Conservation (phyloP, 192 early-diverging fungal genomes). For the Coemansia sp. region DNA sequence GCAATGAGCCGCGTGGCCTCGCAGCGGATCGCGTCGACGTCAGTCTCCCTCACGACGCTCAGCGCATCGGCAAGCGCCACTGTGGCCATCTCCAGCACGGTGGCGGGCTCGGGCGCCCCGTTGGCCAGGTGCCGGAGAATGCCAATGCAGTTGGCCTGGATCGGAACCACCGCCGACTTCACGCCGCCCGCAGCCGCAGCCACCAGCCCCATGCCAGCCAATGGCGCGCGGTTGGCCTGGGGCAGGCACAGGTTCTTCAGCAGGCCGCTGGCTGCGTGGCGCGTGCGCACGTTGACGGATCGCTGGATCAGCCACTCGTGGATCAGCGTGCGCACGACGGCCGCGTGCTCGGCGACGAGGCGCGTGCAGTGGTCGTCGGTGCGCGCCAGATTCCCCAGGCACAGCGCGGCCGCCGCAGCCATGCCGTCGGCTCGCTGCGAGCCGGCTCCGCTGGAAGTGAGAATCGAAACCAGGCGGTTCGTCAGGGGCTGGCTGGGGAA, state of each 20-base stretch:
- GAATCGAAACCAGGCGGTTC: slow-evolving; percentile 20
- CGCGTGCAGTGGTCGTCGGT: slow-evolving; percentile 66
- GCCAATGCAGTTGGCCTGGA: slow-evolving; percentile 49
- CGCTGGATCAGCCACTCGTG: slow-evolving; percentile 56
- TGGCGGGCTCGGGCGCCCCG: neutral
- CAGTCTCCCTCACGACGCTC: slow-evolving; percentile 21
- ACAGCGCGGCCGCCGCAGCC: slow-evolving; percentile 60
- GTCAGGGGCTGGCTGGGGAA: slow-evolving; percentile 24
- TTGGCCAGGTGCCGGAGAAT: slow-evolving; percentile 42
- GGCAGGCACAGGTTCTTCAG: slow-evolving; percentile 71
- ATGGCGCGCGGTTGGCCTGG: slow-evolving; percentile 15
- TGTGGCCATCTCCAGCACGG: slow-evolving; percentile 12
- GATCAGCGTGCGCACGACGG: slow-evolving; percentile 59
- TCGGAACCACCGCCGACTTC: slow-evolving; percentile 43
- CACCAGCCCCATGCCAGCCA: slow-evolving; percentile 30
- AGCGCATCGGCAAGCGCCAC: slow-evolving; percentile 29
- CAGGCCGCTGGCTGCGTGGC: slow-evolving; percentile 66
- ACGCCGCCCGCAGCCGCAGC: slow-evolving; percentile 18
- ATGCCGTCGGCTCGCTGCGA: slow-evolving; percentile 13
- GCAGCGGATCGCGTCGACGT: slow-evolving; percentile 52
- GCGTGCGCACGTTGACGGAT: slow-evolving; percentile 38
- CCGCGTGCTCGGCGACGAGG: slow-evolving; percentile 60
- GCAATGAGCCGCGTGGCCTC: slow-evolving; percentile 50
- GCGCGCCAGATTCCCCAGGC: slow-evolving; percentile 72
- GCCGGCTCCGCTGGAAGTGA: slow-evolving; percentile 13